Percentiles rank a stretch among this genome's conserved stretches.
Conservation (phyloP, 2,329 filamentous ascomycete genomes). For the Phaeoacremonium minimum region DNA sequence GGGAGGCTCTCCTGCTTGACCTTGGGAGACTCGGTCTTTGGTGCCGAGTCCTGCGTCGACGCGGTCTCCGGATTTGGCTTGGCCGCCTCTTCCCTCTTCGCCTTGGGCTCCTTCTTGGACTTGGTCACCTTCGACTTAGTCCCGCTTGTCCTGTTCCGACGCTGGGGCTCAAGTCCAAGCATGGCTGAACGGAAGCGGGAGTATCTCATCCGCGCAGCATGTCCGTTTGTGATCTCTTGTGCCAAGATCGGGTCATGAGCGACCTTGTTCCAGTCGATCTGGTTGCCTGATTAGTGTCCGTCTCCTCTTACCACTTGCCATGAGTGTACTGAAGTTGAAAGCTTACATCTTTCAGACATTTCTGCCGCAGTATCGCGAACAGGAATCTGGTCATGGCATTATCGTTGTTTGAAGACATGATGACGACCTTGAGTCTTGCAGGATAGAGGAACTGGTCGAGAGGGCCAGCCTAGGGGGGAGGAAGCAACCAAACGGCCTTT, state of each 20-base stretch:
- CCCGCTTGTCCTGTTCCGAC: conserved; percentile 34
- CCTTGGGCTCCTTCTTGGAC: conserved; percentile 31
- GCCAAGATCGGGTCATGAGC: conserved; percentile 48
- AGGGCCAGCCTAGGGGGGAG: background rate
- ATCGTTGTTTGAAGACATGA: conserved; percentile 52
- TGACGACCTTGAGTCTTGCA: conserved; percentile 18
- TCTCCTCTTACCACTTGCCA: too few species aligned
- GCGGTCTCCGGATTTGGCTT: conserved; percentile 32
- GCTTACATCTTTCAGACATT: conserved; percentile 57
- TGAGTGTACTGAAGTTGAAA: conserved; percentile 1
- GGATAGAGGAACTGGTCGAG: conserved; percentile 8
- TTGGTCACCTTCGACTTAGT: conserved; percentile 42
- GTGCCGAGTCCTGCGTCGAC: conserved; percentile 12
- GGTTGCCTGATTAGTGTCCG: conserved; percentile 10
- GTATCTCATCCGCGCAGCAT: conserved; percentile 58
- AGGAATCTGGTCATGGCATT: conserved; percentile 54
- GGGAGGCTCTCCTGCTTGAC: conserved; percentile 33
- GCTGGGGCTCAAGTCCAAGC: conserved; percentile 41
- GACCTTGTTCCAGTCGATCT: conserved; percentile 59
- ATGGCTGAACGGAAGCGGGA: conserved; percentile 46
- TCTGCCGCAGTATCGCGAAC: conserved; percentile 56
- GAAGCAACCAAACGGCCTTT: conserved; percentile 9
- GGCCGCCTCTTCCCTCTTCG: conserved; percentile 31
- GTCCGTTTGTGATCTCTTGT: conserved; percentile 53
- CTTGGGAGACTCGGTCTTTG: conserved; percentile 15